Evolutionary conservation across 129 eudicot genomes (phyloP), one percentile per base, ranked within the genome.

Genomic region (Lonicera japonica): DNA sequence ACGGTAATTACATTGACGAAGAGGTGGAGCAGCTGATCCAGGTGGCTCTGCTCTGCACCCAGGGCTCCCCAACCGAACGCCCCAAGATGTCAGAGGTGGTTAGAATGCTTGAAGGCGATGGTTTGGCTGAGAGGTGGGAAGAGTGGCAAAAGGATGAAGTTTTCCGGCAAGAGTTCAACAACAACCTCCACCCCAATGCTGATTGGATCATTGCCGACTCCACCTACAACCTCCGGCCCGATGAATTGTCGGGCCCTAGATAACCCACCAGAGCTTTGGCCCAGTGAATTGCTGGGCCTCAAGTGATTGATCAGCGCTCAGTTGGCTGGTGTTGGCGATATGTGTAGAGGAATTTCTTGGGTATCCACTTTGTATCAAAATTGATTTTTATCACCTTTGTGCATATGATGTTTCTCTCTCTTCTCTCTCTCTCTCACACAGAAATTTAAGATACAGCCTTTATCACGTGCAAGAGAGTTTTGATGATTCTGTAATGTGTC

Each of bases 121-220:
- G 88, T n/a, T 68, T 82, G 68, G 88, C 84, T 5, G 81, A 78
- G 78, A 78, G 81, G 60, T 82, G 88, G 88, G 88, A 78, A 23
- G 81, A 82, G 70, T 78, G 84, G 88, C 88, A 82, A 61, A 78
- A 75, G 79, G 79, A 78, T 20, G 88, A 82, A 58, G 68, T 74
- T 73, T 68, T 78, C 75, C 73, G 81, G 5, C 84, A 74, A 51
- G 81, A 82, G 52, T 68, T 75, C 68, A 70, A 50, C 56, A 65
- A 58, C 38, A 12, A 69, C 8, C 70, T 74, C 66, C 64, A 78
- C 54, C 84, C 69, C 6, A 63, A 69, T 56, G 60, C 72, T 9
- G 79, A 75, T 23, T 82, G 84, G 84, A 71, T 75, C 22, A 71
- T 75, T 58, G 70, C 72, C 3, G 88, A 82, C 56, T 82, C 88